Base-by-base conservation (phyloP, 768 basidiomycete species). In the Russula brevipes region DNA sequence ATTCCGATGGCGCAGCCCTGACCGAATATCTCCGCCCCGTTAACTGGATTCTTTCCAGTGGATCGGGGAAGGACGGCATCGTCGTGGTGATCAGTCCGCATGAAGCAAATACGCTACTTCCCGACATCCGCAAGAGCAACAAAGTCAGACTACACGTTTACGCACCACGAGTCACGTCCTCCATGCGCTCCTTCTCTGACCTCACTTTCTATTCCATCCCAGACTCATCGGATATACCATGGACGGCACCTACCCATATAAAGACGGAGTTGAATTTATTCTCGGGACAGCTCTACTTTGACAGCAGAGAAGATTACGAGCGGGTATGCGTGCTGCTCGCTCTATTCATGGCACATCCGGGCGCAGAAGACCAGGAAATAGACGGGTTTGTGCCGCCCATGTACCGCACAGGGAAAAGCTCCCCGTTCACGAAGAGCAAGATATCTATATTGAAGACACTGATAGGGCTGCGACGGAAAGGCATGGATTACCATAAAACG, bases 271-370 rank as follows among this genome's bases (percentile, higher is more conserved):
- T 66, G 10, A 59, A 59, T 45, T 24, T 64, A 4, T 66, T 57
- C 5, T 47, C 63, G 11, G 65, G 65, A 1, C 65, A 66, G 38
- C 65, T 66, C 5, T 66, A 59, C 58, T 59, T 66, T 2, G 65
- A 66, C 35, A 54, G 19, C n/a, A 54, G 41, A 54, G 54, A 54
- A 35, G 62, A 59, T 17, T 66, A 66, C 31, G 55, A 50, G 46
- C 49, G 46, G 50, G n/a, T 60, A 9, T 66, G 65, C 58, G 44
- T 24, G 9, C 38, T 64, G 11, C 63, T 66, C 19, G 65, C 57
- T 6, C 38, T 65, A 14, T 36, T 30, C 4, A 57, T 65, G 60
- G 63, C 59, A 30, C 60, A 61, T 51, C 60, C 60, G 1, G 60
- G 35, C 7, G 24, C 60, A 3, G 31, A 17, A 35, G 19, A 35